Evolutionary conservation across 2,329 filamentous ascomycete species (phyloP), one percentile per base, ranked within the genome.

Genomic region (Neofusicoccum cordaticola): DNA sequence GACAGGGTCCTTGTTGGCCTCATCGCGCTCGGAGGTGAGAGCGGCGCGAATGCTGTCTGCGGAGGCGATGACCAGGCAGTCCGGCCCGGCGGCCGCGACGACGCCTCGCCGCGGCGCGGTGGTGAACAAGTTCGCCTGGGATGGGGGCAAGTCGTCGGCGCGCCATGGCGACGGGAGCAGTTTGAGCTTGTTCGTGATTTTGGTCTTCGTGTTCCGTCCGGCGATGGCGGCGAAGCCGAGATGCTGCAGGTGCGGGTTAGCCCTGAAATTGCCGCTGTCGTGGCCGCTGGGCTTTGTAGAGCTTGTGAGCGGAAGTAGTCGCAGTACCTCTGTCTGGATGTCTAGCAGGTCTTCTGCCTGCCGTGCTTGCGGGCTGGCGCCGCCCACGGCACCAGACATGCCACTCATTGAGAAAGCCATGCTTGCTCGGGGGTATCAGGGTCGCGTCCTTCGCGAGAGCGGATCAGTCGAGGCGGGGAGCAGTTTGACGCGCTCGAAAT

Each of bases 11-110:
- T 83, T 84, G 67, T 89, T 88, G 65, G 83, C 79, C 68, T 86
- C 84, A 41, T 83, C 80, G 12, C 82, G 77, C 65, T 98, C 95
- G 77, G 94, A 96, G 88, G 97, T 93, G 66, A 98, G 88, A 73
- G 98, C 85, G 74, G 74, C 74, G 37, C 94, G 94, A 70, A 98
- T 84, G 72, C 90, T 92, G 82, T 99, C 98, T 71, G 86, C 73
- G 67, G 94, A 92, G 62, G 95, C 92, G 73, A 98, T 83, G 71
- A 90, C 84, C 77, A 93, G 92, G 83, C 97, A 92, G 85, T 92
- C 98, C 84, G 97, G 91, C 72, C 95, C 95, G 50, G 74, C 75
- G 68, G 95, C 93, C 35, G 94, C 94, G 63, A 97, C 83, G 22
- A 99, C 84, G 45, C 92, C 92, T 76, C 88, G 89, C 66, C 84